A percentile compares a stretch with the other conserved stretches of the same genome.
These are phyloP conservation scores for Xylaria sp. DNA, from an alignment of 2,329 filamentous ascomycete species.

Conservation along the genomic window DNA sequence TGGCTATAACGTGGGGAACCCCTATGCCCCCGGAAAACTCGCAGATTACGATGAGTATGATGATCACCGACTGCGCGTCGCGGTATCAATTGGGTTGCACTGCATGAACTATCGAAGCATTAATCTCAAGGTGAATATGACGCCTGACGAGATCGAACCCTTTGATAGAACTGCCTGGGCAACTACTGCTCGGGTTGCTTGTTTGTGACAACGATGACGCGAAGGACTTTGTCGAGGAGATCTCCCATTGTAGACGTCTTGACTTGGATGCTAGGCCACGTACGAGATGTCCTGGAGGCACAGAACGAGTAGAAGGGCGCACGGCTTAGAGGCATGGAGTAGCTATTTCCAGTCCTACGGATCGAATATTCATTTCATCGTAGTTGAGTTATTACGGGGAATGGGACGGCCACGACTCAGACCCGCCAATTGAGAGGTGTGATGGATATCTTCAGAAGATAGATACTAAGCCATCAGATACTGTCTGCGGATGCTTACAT, in stretches of 20 bases:
- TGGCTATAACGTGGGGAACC: too few species aligned
- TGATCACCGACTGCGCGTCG: background rate
- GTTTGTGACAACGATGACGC: conserved; percentile 20
- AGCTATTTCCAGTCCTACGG: conserved; percentile 35
- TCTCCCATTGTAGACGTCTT: background rate
- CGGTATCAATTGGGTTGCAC: background rate
- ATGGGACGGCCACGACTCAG: background rate
- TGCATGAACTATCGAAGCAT: background rate
- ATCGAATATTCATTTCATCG: conserved; percentile 7
- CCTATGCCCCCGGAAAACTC: background rate
- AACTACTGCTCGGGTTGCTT: conserved; percentile 38
- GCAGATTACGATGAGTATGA: background rate
- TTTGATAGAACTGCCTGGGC: conserved; percentile 30
- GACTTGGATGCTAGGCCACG: background rate
- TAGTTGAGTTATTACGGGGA: background rate
- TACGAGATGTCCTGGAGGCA: background rate
- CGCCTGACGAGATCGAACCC: conserved; percentile 37
- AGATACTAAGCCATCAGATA: background rate
- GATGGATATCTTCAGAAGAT: background rate
- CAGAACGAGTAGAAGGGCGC: background rate
- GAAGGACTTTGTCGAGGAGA: background rate
- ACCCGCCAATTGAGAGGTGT: background rate
- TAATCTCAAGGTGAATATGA: background rate
- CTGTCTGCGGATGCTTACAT: background rate
- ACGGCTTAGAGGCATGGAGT: conserved; percentile 13